A percentile compares a stretch with the other conserved stretches of the same genome.
Evolutionary conservation across 2,329 filamentous ascomycete species (phyloP).

Genomic region (Xylaria sp.): DNA sequence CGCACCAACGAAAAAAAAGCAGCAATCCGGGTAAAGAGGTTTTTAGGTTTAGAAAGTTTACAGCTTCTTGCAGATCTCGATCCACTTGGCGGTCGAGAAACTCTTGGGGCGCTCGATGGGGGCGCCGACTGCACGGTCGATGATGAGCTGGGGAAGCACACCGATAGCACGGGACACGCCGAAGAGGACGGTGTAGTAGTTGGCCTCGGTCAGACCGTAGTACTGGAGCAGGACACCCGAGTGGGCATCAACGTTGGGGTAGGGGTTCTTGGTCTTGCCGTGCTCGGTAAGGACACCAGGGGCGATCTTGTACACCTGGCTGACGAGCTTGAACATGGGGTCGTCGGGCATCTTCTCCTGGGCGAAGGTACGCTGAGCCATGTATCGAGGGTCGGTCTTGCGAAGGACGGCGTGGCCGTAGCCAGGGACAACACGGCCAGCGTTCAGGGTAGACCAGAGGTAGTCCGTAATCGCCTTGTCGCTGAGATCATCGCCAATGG

Average conservation of each 20-base stretch:
- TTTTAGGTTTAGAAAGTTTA: slow-evolving; percentile 61
- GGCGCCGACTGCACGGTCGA: slow-evolving; percentile 95
- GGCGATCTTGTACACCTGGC: slow-evolving; percentile 99
- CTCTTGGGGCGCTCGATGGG: slow-evolving; percentile 99
- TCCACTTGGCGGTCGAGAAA: slow-evolving; percentile 97
- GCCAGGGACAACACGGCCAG: slow-evolving; percentile 94
- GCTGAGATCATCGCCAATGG: slow-evolving; percentile 91
- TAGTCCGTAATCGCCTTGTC: slow-evolving; percentile 98
- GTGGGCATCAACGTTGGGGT: slow-evolving; percentile 98
- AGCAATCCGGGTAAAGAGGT: slow-evolving; percentile 32
- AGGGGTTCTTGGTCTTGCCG: slow-evolving; percentile 99
- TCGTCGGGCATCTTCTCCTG: slow-evolving; percentile 92
- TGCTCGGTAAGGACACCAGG: slow-evolving; percentile 98
- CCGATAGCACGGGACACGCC: slow-evolving; percentile 98
- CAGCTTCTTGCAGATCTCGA: slow-evolving; percentile 92
- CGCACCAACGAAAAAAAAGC: slow-evolving; percentile 41
- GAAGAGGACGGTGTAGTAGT: slow-evolving; percentile 99
- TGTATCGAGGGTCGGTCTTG: slow-evolving; percentile 99
- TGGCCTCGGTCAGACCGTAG: slow-evolving; percentile 98
- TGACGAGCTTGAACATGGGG: slow-evolving; percentile 99
- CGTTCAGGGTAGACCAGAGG: slow-evolving; percentile 97
- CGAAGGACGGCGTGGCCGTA: slow-evolving; percentile 99
- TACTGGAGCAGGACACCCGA: slow-evolving; percentile 99
- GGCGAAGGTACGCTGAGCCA: slow-evolving; percentile 96
- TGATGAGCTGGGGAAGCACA: slow-evolving; percentile 99